Conservation (phyloP, 257 asterid species). For the Perilla frutescens region DNA sequence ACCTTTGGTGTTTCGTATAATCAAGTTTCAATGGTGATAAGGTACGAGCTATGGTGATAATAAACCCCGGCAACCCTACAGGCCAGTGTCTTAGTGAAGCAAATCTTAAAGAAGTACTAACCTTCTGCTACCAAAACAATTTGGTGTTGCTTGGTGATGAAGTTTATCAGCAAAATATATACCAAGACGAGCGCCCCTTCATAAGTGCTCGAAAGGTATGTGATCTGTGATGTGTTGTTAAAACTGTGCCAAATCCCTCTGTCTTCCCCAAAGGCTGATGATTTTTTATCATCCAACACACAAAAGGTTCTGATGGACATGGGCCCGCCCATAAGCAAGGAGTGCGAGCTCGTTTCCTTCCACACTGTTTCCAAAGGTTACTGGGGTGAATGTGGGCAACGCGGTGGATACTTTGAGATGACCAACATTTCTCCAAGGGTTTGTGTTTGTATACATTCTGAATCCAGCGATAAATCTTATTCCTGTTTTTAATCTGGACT, state of each 20-base stretch:
- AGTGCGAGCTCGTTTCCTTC: conserved; percentile 83
- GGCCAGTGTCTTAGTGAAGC: conserved; percentile 95
- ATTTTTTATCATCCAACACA: not conserved
- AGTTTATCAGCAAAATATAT: conserved; percentile 97
- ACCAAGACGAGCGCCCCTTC: conserved; percentile 98
- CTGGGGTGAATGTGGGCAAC: conserved; percentile 99
- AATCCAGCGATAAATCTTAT: too few species aligned
- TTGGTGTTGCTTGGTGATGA: conserved; percentile 91
- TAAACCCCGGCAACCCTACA: conserved; percentile 97
- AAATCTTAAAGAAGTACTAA: conserved; percentile 68
- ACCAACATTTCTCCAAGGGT: conserved; percentile 91
- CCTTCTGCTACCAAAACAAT: conserved; percentile 83
- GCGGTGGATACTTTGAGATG: conserved; percentile 99
- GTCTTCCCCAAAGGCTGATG: conserved; percentile 3
- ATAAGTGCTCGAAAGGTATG: conserved; percentile 87
- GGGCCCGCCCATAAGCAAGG: conserved; percentile 89
- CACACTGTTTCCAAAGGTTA: conserved; percentile 98
- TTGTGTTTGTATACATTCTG: conserved; percentile 23
- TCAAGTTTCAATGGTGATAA: conserved; percentile 33
- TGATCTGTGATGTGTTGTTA: not conserved
- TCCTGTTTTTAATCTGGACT: too few species aligned
- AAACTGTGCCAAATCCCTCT: conserved; percentile 1
- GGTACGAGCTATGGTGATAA: conserved; percentile 99
- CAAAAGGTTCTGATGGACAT: conserved; percentile 84
- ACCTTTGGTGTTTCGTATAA: not conserved